phyloP scores from a whole-genome alignment of 2,329 filamentous ascomycete genomes.

The Colletotrichum siamense region DNA sequence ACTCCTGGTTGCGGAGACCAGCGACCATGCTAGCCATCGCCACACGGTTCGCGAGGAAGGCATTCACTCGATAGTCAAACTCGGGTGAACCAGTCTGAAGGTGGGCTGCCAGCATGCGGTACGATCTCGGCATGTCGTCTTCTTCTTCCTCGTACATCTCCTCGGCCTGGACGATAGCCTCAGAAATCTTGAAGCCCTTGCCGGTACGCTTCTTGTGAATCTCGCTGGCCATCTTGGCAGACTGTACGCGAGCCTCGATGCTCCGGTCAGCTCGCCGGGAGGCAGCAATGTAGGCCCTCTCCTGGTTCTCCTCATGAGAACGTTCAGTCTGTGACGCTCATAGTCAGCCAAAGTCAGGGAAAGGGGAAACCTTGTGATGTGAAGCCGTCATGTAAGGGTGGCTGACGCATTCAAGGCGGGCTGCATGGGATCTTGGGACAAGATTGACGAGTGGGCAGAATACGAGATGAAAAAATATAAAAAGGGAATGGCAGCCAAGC shows the following conservation, averaged over 20 bases:
- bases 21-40: conserved; percentile 47
- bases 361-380: not conserved
- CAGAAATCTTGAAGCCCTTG: conserved; percentile 79
- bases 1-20: conserved; percentile 37
- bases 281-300: conserved; percentile 90
- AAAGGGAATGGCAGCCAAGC: not conserved
- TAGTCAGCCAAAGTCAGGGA: not conserved
- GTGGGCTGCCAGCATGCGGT: conserved; percentile 66
- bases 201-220: conserved; percentile 89
- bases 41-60: conserved; percentile 47
- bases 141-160: conserved; percentile 98
- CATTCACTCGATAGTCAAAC: conserved; percentile 66
- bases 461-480: not conserved
- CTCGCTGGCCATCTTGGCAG: conserved; percentile 85
- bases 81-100: conserved; percentile 65
- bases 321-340: conserved; percentile 64
- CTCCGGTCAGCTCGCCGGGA: conserved; percentile 87
- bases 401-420: not conserved
- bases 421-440: not conserved
- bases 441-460: not conserved
- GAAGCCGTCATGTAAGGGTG: not conserved
- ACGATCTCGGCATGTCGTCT: conserved; percentile 75
- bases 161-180: conserved; percentile 79
- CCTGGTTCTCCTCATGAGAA: conserved; percentile 82
- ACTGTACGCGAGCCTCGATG: conserved; percentile 86